Evolutionary conservation across 1,139 yeast species (phyloP).

Genomic region (Yamadazyma buinensis): DNA sequence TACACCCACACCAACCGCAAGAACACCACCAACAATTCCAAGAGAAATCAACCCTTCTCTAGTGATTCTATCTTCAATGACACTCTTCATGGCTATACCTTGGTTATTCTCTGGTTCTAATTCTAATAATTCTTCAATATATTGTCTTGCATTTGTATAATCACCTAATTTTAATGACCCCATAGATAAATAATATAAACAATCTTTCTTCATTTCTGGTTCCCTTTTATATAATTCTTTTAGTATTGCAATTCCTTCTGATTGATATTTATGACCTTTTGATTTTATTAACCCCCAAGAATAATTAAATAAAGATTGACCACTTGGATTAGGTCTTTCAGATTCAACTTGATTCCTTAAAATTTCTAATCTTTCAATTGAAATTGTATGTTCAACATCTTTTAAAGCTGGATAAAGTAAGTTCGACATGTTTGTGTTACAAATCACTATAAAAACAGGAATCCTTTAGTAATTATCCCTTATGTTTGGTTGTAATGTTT

Average conservation of each 20-base stretch:
- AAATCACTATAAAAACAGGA: too few relatives aligned
- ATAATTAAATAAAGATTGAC: conserved; percentile 86
- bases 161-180: conserved; percentile 91
- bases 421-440: conserved; percentile 10
- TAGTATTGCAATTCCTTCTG: conserved; percentile 73
- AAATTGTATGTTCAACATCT: conserved; percentile 53
- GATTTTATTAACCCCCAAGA: conserved; percentile 96
- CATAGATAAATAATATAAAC: conserved; percentile 80
- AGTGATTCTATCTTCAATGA: conserved; percentile 82
- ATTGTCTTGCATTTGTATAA: conserved; percentile 78
- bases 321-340: conserved; percentile 76
- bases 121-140: conserved; percentile 69
- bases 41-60: conserved; percentile 85
- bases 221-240: conserved; percentile 73
- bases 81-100: conserved; percentile 64
- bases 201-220: conserved; percentile 83
- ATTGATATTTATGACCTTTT: conserved; percentile 54
- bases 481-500: too few relatives aligned
- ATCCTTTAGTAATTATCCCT: too few relatives aligned
- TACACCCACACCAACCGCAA: conserved; percentile 77
- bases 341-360: conserved; percentile 73
- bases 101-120: conserved; percentile 85
- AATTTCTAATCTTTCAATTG: conserved; percentile 70
- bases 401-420: conserved; percentile 37
- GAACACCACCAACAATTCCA: conserved; percentile 78